A percentile compares a stretch with the other conserved stretches of the same genome.
These are phyloP conservation scores for Fusarium globosum DNA, from an alignment of 2,329 filamentous ascomycete species.

Conservation along the genomic window DNA sequence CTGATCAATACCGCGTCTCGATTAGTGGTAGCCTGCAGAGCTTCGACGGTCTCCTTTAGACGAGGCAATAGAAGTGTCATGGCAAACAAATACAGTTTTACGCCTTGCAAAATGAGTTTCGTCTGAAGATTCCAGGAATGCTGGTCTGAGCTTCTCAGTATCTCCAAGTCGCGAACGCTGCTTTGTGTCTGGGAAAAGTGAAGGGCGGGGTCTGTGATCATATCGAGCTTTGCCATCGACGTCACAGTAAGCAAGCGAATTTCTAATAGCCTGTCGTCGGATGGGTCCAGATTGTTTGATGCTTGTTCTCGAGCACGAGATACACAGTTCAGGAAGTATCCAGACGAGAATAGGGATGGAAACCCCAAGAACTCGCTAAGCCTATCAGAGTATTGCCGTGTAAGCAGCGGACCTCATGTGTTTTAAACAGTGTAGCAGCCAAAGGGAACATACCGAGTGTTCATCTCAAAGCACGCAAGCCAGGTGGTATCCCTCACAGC, in stretches of 20 bases:
- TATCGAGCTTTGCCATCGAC: neutral
- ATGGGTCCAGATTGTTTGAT: neutral
- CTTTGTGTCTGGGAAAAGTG: neutral
- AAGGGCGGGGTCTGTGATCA: neutral
- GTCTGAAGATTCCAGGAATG: neutral
- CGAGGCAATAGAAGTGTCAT: neutral
- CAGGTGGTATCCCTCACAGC: neutral
- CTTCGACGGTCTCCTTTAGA: neutral
- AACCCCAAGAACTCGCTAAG: neutral
- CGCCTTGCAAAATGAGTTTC: neutral
- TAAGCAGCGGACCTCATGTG: neutral
- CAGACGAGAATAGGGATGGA: rapidly evolving
- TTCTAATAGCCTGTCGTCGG: rapidly evolving
- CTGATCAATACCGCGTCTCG: neutral
- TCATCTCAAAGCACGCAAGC: neutral
- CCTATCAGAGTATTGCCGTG: neutral
- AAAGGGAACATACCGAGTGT: neutral
- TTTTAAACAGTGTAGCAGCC: too few relatives aligned
- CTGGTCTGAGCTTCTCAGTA: neutral
- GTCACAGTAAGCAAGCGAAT: neutral
- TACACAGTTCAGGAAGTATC: neutral
- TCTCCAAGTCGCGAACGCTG: neutral
- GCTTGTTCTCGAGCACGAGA: neutral
- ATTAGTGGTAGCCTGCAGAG: too few relatives aligned
- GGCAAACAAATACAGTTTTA: neutral